Percentiles rank a stretch among this genome's conserved stretches.
Evolutionary conservation across 164 flowering plant genomes (phyloP).

Genomic region (Brasenia schreberi): DNA sequence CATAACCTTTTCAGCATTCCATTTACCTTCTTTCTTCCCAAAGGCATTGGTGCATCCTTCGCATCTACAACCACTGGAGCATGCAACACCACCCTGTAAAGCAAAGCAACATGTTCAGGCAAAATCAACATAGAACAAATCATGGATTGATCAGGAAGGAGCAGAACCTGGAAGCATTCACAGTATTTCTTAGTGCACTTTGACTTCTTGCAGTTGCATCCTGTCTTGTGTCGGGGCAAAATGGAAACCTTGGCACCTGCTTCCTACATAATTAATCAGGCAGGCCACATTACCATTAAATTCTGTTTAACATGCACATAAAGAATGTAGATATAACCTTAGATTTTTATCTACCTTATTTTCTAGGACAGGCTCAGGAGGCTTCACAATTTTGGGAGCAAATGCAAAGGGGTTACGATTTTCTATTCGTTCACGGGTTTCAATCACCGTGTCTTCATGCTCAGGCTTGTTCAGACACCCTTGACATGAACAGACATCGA

Average conservation of each 20-base stretch:
- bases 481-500: constrained; percentile 57
- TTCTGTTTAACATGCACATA: no score
- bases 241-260: constrained; percentile 74
- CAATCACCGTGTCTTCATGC: constrained; percentile 50
- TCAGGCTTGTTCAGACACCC: constrained; percentile 58
- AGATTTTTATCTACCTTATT: constrained; percentile 22
- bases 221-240: constrained; percentile 95
- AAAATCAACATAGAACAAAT: constrained; percentile 8
- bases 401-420: constrained; percentile 69
- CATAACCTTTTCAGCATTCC: no score
- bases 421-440: constrained; percentile 60
- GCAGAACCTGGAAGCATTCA: constrained; percentile 86
- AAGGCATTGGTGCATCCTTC: constrained; percentile 85
- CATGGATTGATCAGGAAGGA: constrained; percentile 4
- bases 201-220: constrained; percentile 99
- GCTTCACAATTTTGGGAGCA: constrained; percentile 63
- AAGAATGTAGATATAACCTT: no score
- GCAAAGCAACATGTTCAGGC: constrained; percentile 6
- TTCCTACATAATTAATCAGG: constrained; percentile 33
- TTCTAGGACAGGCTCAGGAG: constrained; percentile 16
- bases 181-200: constrained; percentile 94
- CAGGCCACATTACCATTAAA: not conserved
- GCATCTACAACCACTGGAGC: constrained; percentile 92
- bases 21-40: constrained; percentile 74
- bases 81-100: constrained; percentile 87